Base-by-base conservation (phyloP, 495 filamentous ascomycete genomes). In the Cladorrhinum samala region DNA sequence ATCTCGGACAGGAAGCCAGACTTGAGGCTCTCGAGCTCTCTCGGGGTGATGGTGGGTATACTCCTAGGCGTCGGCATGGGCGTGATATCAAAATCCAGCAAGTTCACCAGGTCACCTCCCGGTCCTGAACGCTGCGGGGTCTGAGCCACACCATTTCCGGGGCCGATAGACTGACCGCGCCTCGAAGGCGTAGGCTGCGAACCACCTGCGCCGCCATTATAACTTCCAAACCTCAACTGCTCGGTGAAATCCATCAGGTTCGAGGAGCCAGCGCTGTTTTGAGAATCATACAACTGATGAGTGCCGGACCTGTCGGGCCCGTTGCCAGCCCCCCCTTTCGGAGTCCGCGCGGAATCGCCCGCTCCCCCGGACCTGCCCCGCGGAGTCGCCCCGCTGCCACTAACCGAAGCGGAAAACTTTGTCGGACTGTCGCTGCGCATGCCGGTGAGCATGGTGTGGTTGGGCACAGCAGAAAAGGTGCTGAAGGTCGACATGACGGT, bases 31-130 rank as follows among this genome's bases (percentile, higher is more conserved):
- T 98, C 93, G 1, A 97, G 75, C 69, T 98, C 93, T 23, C 93
- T 85, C 1, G 91, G 87, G 2, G 94, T 95, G 56, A 97, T 84
- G 13, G 84, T 87, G 1, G 93, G 93, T 39, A 97, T 82, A 39
- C 88, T 94, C 50, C 92, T 86, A 16, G 93, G 93, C 1, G 93
- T 97, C 2, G 91, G 90, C 9, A 84, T 79, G 2, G 89, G 88
- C 9, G 90, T 89, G 14, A 96, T 85, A 57, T 96, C 91, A 63
- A 96, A 96, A 65, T 98, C 93, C 36, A 98, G 80, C 8, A 97
- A 78, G 56, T 86, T 86, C 27, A 74, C 68, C 45, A 68, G 58
- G 51, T 53, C 56, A 46, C 50, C 64, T 50, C 42, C 7, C 27
- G 18, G 24, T 23, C 23, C 38, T 7, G 18, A 8, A 9, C 69